These are phyloP conservation scores for Ogataea paraovalis DNA, from an alignment of 805 yeast species.

Conservation along the genomic window DNA sequence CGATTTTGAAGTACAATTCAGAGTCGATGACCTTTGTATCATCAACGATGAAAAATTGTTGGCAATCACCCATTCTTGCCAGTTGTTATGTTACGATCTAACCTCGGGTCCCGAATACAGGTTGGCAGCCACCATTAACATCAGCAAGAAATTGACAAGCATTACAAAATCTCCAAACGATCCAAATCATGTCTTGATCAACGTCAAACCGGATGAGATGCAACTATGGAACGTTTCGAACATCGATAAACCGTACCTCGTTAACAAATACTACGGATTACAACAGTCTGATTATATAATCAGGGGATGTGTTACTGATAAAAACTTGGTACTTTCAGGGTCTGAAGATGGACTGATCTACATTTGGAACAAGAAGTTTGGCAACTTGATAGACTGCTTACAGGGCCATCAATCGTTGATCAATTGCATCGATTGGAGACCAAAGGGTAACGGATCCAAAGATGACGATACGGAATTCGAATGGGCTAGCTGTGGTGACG, in stretches of 20 bases:
- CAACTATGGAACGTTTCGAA: slow-evolving; percentile 75
- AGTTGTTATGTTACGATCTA: slow-evolving; percentile 56
- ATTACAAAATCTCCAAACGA: slow-evolving; percentile 54
- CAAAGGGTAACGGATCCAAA: slow-evolving; percentile 23
- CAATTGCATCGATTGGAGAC: slow-evolving; percentile 76
- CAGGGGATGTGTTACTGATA: slow-evolving; percentile 74
- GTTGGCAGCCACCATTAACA: slow-evolving; percentile 35
- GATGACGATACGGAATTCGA: slow-evolving; percentile 29
- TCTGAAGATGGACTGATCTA: slow-evolving; percentile 77
- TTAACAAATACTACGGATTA: slow-evolving; percentile 67
- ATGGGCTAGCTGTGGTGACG: slow-evolving; percentile 82
- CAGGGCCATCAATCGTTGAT: slow-evolving; percentile 65
- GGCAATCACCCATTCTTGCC: slow-evolving; percentile 61
- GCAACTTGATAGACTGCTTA: slow-evolving; percentile 57
- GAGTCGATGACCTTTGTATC: slow-evolving; percentile 68
- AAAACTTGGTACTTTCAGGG: slow-evolving; percentile 72
- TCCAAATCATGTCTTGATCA: slow-evolving; percentile 50
- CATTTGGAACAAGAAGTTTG: slow-evolving; percentile 73
- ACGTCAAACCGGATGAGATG: slow-evolving; percentile 68
- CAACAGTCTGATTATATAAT: slow-evolving; percentile 66
- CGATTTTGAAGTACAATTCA: slow-evolving; percentile 27
- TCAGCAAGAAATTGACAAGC: slow-evolving; percentile 62
- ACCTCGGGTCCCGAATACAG: slow-evolving; percentile 22
- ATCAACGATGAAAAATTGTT: slow-evolving; percentile 59
- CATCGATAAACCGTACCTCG: slow-evolving; percentile 41